Conservation (phyloP, 1,284 basidiomycete species). For the Termitomyces sp. region DNA sequence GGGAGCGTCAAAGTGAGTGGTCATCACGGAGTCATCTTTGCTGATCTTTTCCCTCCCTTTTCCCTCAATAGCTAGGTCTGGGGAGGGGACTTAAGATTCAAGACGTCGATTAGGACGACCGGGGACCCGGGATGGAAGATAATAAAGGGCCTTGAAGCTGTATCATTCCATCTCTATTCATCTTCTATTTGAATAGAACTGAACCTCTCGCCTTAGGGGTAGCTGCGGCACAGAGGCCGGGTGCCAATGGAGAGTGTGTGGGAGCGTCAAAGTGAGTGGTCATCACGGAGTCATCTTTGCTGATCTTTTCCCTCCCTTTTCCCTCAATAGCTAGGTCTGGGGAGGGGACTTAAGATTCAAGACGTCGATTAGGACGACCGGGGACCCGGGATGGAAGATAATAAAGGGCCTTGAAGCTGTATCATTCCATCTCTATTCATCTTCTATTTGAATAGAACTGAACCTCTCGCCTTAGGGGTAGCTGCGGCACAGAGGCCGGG, state of each 20-base stretch:
- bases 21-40: not conserved
- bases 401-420: not conserved
- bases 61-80: not conserved
- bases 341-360: conserved; percentile 1
- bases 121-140: not conserved
- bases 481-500: conserved; percentile 3
- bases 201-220: not conserved
- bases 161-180: not conserved
- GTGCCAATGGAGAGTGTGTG: not conserved
- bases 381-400: too few relatives aligned
- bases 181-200: not conserved
- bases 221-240: not conserved
- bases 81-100: not conserved
- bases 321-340: not conserved
- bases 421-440: not conserved
- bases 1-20: not conserved
- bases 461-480: not conserved
- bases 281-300: not conserved
- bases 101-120: not conserved
- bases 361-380: not conserved
- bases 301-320: not conserved
- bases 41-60: not conserved
- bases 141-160: not conserved
- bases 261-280: not conserved
- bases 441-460: not conserved